Base-by-base conservation (phyloP, 331 rosid genomes). In the Telfairia occidentalis region DNA sequence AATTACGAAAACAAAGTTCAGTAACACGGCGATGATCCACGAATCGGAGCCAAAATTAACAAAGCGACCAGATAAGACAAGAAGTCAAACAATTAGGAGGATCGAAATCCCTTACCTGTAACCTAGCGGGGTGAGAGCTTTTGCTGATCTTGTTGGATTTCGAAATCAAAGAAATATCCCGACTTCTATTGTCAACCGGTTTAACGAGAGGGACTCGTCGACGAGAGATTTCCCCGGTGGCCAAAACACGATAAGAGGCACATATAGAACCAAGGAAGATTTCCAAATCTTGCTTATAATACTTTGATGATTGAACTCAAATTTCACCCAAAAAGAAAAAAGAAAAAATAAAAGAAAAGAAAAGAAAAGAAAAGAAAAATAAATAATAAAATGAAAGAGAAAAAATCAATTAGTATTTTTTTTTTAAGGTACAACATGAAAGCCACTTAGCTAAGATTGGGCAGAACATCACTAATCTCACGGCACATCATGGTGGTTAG, bases 61-160 rank as follows among this genome's bases (percentile, higher is more conserved):
- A 71, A 21, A 21, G n/a, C 16, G 12, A 54, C 23, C 61, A 32
- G 28, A 19, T 15, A 77, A 63, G 18, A 74, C 21, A 66, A 46
- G 9, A 23, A 57, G 12, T 15, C 16, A 16, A 26, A 19, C 24
- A 23, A 45, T 28, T 28, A 9, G 18, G 54, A 16, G 45, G 40
- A 45, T 45, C 15, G 75, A 69, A 23, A 76, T 24, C 52, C 42
- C 29, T 66, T 40, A 81, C 83, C 83, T 38, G 76, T 49, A 50
- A 79, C 71, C 78, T 19, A 78, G 80, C 72, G 75, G 81, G 85
- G 85, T 83, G 83, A 84, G 83, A 38, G 54, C 13, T 60, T 21
- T 26, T 21, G 73, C 5, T 7, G 69, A 49, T 67, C 80, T 40
- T 59, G 55, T 40, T 46, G 57, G 70, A 18, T 61, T 75, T 60